Base-by-base conservation (phyloP, 371 early-diverging fungal genomes). In the Mortierella sp. region DNA sequence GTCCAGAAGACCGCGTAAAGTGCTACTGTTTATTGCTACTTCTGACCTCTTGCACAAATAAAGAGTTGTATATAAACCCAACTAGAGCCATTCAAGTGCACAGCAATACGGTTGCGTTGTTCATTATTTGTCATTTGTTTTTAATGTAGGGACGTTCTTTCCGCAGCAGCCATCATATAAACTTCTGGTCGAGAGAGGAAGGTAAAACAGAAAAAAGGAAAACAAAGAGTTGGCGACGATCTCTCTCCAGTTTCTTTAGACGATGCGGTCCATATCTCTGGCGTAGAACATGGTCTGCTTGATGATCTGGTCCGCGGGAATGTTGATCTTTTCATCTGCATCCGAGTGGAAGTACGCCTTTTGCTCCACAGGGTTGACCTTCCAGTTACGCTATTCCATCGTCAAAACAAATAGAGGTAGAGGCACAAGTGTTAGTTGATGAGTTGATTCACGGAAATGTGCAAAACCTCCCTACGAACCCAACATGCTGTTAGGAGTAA, bases 191-290 rank as follows among this genome's bases (percentile, higher is more conserved):
- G 22, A 61, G 34, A n/a, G 50, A 50, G 37, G 22, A 31, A 22
- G 39, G 37, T 34, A 34, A 61, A 53, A 37, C 7, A 50, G 22
- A 61, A 61, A 61, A 10, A 34, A 34, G 10, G 37, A 34, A 34
- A 37, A 19, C 7, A 11, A 0, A 22, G 19, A 7, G 16, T 5
- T 31, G 34, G 16, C 1, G 29, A 55, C 19, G 34, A 69, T 22
- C 1, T 6, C 22, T 55, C 22, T 63, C 34, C 41, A 14, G 19
- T 26, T 66, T 13, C 45, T 83, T 89, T 93, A 98, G 63, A 98
- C 98, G 89, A 99, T 99, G 73, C 96, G 94, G 86, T 99, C 99
- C 76, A 99, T 90, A 89, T 99, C 99, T 74, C 92, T 89, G 39
- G 99, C 98, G 86, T 98, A 99, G 26, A 89, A 82, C 82, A 98